Evolutionary conservation across 139 green algal genomes (phyloP).

Genomic region (Monoraphidium neglectum): DNA sequence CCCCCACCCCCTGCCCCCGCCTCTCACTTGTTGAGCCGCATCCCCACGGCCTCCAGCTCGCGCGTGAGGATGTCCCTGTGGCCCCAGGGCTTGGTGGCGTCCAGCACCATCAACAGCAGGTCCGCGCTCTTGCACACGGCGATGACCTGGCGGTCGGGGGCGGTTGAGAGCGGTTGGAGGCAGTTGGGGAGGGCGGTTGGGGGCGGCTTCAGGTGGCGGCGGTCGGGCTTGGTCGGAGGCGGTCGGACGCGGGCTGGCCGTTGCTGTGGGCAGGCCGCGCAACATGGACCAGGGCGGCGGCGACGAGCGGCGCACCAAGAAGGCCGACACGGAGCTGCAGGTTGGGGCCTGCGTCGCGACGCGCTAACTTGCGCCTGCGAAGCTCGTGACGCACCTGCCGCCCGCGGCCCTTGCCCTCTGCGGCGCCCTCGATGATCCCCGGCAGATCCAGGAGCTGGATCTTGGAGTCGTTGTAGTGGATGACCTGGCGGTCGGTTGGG

Average conservation of each 20-base stretch:
- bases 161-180: background rate
- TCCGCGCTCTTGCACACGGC: conserved; percentile 98
- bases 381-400: conserved; percentile 68
- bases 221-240: too few relatives aligned
- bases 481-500: conserved; percentile 55
- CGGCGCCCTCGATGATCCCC: conserved; percentile 98
- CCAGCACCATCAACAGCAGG: conserved; percentile 98
- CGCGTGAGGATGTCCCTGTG: conserved; percentile 94
- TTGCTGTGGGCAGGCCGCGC: too few relatives aligned
- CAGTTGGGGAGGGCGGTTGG: background rate
- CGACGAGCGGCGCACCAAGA: too few relatives aligned
- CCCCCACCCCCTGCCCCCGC: background rate
- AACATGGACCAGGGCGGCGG: too few relatives aligned
- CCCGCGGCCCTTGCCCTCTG: conserved; percentile 92
- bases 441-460: conserved; percentile 99
- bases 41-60: conserved; percentile 95
- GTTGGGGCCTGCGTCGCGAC: background rate
- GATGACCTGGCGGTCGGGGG: conserved; percentile 80
- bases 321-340: background rate
- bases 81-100: conserved; percentile 93
- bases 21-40: conserved; percentile 87
- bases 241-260: too few relatives aligned
- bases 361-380: background rate
- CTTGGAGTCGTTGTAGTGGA: conserved; percentile 99
- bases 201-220: too few relatives aligned